Base-by-base conservation (phyloP, 495 filamentous ascomycete species). In the Letharia lupina region DNA sequence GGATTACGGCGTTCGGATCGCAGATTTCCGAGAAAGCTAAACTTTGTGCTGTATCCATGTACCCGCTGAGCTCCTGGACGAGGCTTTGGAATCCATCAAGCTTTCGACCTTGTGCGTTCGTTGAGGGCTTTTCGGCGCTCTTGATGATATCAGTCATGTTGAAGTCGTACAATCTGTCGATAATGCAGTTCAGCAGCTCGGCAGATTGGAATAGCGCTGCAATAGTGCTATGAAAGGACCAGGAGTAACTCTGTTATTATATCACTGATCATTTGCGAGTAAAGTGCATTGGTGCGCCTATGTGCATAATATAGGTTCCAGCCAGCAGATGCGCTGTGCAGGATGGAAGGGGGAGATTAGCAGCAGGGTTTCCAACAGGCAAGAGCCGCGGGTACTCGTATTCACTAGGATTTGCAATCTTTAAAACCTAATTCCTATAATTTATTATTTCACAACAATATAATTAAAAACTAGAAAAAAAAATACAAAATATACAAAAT, bases 1-100 rank as follows among this genome's bases (percentile, higher is more conserved):
- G 74, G 47, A 83, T 81, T 37, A 97, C 79, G 56, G 88, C 78
- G 48, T 83, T 74, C 13, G 89, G 85, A 69, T 96, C 83, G 54
- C 54, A 57, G 63, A 96, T 84, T 72, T 93, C 90, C 37, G 83
- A 85, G 44, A 89, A 93, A 68, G 87, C 84, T 61, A 94, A 84
- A 9, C 91, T 91, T 12, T 88, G 91, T 61, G 83, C 89, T 3
- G 90, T 85, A 0, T 91, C 91, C 0, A 97, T 79, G 45, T 83
- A 84, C 20, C 77, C 75, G 67, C 85, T 90, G 65, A 96, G 84
- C 47, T 88, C 85, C 61, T 82, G 70, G 64, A 95, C 89, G 41
- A 96, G 87, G 64, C 78, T 74, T n/a, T 91, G 83, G 70, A 95
- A 95, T 18, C 75, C 74, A 72, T 85, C 66, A 13, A 44, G 40